Evolutionary conservation across 352 stramenopile genomes (phyloP).

Genomic region (Pythium pyrilobum): DNA sequence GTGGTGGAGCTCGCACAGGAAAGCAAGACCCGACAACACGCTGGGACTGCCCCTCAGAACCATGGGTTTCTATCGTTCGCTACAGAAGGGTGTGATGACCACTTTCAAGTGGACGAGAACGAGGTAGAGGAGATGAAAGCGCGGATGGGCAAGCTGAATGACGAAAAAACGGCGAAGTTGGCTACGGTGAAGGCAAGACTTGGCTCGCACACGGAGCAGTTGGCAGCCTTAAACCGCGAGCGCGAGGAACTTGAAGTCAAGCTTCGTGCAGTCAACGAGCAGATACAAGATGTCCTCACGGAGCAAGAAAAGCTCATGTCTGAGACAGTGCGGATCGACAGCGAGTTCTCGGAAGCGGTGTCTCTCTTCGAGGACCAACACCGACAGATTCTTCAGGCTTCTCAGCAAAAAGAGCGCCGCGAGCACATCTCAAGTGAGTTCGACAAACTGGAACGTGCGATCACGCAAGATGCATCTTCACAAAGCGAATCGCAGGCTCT

Average conservation of each 20-base stretch:
- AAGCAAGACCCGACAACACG: background rate
- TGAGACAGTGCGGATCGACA: conserved; percentile 39
- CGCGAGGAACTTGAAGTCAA: conserved; percentile 53
- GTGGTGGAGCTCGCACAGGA: background rate
- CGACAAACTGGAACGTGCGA: conserved; percentile 25
- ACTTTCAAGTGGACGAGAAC: conserved; percentile 2
- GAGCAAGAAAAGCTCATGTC: conserved; percentile 40
- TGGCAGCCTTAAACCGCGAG: conserved; percentile 31
- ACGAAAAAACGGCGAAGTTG: conserved; percentile 32
- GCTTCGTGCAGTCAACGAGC: conserved; percentile 35
- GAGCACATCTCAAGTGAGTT: conserved; percentile 36
- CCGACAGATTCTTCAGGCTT: conserved; percentile 33
- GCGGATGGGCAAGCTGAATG: conserved; percentile 22
- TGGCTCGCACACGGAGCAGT: conserved; percentile 5
- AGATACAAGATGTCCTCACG: conserved; percentile 37
- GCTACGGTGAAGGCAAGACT: conserved; percentile 29
- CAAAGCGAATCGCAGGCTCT: conserved; percentile 39
- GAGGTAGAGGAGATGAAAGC: conserved; percentile 9
- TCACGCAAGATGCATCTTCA: conserved; percentile 29
- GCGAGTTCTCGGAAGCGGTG: conserved; percentile 39
- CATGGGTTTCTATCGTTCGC: background rate
- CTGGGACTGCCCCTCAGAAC: background rate
- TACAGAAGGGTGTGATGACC: background rate
- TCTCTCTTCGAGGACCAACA: conserved; percentile 45
- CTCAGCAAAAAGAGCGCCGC: conserved; percentile 28